Conservation (phyloP, 768 basidiomycete species). For the Ramaria sp. region DNA sequence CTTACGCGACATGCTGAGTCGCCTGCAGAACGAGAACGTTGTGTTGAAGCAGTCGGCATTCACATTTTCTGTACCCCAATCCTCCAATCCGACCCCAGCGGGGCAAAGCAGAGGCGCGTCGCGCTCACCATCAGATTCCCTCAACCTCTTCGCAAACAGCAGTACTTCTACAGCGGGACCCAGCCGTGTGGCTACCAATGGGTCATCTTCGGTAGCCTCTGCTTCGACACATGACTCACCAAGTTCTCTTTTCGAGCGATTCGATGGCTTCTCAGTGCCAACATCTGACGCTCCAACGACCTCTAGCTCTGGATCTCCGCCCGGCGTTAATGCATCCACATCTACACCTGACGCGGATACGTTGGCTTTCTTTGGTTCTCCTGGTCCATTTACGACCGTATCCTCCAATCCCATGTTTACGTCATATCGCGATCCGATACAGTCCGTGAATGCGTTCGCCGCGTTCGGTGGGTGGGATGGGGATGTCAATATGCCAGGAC, state of each 20-base stretch:
- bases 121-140: background rate
- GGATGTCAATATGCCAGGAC: slow-evolving; percentile 16
- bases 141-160: slow-evolving; percentile 4
- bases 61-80: slow-evolving; percentile 68
- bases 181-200: background rate
- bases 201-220: background rate
- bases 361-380: slow-evolving; percentile 30
- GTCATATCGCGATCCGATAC: slow-evolving; percentile 49
- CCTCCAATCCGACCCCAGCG: slow-evolving; percentile 13
- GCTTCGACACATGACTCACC: slow-evolving; percentile 2
- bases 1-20: slow-evolving; percentile 70
- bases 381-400: slow-evolving; percentile 62
- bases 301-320: slow-evolving; percentile 18
- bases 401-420: slow-evolving; percentile 79
- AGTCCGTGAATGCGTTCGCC: slow-evolving; percentile 13
- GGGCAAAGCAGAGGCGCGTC: slow-evolving; percentile 1
- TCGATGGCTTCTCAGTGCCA: background rate
- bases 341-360: slow-evolving; percentile 28
- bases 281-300: background rate
- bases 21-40: slow-evolving; percentile 82
- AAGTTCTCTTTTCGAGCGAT: background rate
- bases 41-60: slow-evolving; percentile 72
- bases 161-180: slow-evolving; percentile 8
- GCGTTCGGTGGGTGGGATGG: slow-evolving; percentile 10
- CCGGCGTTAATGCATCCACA: slow-evolving; percentile 36